Evolutionary conservation across 2,329 filamentous ascomycete genomes (phyloP).

Genomic region (Talaromyces islandicus): DNA sequence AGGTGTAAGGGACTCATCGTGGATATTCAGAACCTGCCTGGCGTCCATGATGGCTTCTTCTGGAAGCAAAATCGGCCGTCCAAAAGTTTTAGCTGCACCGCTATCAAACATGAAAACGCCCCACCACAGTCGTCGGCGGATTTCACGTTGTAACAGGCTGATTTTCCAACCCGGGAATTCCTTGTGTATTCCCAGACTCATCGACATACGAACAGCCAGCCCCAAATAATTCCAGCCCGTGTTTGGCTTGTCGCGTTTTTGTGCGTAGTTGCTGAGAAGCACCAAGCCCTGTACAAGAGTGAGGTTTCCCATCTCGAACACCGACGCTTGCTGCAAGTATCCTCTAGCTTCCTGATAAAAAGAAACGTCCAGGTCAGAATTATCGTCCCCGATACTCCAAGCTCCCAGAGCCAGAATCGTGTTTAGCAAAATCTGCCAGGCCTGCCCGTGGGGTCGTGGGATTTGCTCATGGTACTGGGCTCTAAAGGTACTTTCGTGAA

Average conservation of each 20-base stretch:
- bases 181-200: constrained; percentile 46
- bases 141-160: constrained; percentile 36
- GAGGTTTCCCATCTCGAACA: constrained; percentile 46
- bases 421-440: constrained; percentile 43
- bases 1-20: constrained; percentile 35
- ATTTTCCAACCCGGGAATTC: constrained; percentile 45
- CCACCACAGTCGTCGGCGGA: constrained; percentile 38
- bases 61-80: constrained; percentile 42
- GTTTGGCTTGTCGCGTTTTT: constrained; percentile 48
- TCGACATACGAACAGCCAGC: constrained; percentile 44
- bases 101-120: constrained; percentile 43
- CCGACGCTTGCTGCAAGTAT: constrained; percentile 39
- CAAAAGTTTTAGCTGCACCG: constrained; percentile 47
- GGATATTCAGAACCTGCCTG: constrained; percentile 39
- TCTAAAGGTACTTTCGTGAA: constrained; percentile 44
- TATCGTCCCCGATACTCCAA: constrained; percentile 37
- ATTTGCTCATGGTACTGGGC: constrained; percentile 42
- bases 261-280: constrained; percentile 45
- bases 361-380: constrained; percentile 39
- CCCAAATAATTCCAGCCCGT: constrained; percentile 46
- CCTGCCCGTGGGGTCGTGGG: constrained; percentile 34
- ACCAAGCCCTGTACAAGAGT: constrained; percentile 44
- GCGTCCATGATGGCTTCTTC: constrained; percentile 40
- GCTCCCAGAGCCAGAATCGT: constrained; percentile 42
- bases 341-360: constrained; percentile 43